Percentiles rank a stretch among this genome's conserved stretches.
phyloP scores from a whole-genome alignment of 768 basidiomycete species.

The Boletus subparvulus region DNA sequence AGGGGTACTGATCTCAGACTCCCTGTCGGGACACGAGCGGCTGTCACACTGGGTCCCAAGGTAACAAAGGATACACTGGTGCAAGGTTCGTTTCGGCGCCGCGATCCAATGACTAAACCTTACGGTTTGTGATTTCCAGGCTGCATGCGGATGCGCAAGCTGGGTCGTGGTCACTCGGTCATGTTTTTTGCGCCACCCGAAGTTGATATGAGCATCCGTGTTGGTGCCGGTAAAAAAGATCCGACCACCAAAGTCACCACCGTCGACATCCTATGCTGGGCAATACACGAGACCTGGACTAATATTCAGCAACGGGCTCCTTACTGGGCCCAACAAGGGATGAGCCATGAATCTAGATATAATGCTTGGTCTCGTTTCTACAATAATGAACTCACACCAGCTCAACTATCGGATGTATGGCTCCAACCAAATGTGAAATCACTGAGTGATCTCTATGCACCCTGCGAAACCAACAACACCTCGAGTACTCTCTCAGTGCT shows the following conservation, averaged over 20 bases:
- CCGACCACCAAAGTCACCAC: not conserved
- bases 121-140: constrained; percentile 24
- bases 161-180: constrained; percentile 47
- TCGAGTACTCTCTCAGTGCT: not conserved
- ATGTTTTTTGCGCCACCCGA: constrained; percentile 45
- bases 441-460: constrained; percentile 35
- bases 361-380: constrained; percentile 15
- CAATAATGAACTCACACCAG: not conserved
- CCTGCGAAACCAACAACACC: not conserved
- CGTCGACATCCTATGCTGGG: constrained; percentile 43
- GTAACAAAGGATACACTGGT: constrained; percentile 36
- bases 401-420: constrained; percentile 29
- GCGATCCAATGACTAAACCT: not conserved
- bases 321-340: constrained; percentile 24
- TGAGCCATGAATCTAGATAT: constrained; percentile 3
- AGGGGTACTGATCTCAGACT: constrained; percentile 39
- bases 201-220: constrained; percentile 37
- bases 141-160: constrained; percentile 52
- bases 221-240: constrained; percentile 7
- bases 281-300: constrained; percentile 42
- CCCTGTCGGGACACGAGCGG: constrained; percentile 31
- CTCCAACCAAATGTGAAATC: constrained; percentile 37
- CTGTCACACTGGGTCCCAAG: constrained; percentile 36
- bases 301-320: too few species aligned
- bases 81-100: constrained; percentile 29